phyloP scores from a whole-genome alignment of 495 filamentous ascomycete species.

The Geopyxis carbonaria region DNA sequence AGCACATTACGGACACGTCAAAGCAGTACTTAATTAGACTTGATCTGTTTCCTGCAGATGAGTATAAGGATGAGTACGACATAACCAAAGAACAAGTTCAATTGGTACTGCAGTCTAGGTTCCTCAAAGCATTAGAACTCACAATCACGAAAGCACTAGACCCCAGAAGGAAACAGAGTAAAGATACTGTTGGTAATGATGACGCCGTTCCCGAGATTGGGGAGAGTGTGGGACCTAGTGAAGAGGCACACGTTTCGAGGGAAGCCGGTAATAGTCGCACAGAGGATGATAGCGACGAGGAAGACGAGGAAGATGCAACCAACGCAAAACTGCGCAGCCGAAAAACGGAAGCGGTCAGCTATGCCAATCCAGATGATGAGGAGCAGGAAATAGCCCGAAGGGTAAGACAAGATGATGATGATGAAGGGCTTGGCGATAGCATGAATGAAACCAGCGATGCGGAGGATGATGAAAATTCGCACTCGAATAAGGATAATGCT shows the following conservation, averaged over 20 bases:
- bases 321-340: constrained; percentile 57
- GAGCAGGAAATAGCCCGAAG: constrained; percentile 51
- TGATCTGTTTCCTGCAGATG: constrained; percentile 62
- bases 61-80: constrained; percentile 72
- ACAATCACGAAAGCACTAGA: constrained; percentile 60
- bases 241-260: constrained; percentile 34
- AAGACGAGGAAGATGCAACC: constrained; percentile 72
- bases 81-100: constrained; percentile 63
- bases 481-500: neutral
- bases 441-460: constrained; percentile 28
- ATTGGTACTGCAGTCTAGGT: constrained; percentile 56
- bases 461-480: constrained; percentile 23
- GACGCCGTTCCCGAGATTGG: constrained; percentile 70
- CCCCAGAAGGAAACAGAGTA: constrained; percentile 48
- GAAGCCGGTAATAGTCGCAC: constrained; percentile 37
- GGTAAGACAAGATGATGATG: constrained; percentile 36
- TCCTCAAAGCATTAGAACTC: constrained; percentile 51
- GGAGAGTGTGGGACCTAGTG: constrained; percentile 49
- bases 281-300: constrained; percentile 52
- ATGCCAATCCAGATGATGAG: constrained; percentile 81
- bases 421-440: constrained; percentile 36
- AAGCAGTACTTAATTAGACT: constrained; percentile 75
- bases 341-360: constrained; percentile 61
- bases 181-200: constrained; percentile 39
- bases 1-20: constrained; percentile 53